Evolutionary conservation across 106 monocot genomes (phyloP).

Genomic region (Allium sativum): DNA sequence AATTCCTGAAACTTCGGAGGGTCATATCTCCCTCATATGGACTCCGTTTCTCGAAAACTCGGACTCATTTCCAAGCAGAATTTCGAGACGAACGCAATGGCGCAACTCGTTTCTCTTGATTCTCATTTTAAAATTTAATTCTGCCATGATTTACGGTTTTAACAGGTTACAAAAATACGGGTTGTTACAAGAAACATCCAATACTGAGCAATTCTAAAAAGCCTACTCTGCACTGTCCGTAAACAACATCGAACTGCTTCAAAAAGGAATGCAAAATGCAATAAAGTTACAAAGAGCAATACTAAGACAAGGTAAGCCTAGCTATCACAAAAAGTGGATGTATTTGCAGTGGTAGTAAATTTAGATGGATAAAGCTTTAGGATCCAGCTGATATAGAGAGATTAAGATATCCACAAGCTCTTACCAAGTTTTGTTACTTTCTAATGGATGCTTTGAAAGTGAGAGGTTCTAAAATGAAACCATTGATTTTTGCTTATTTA

Average conservation of each 20-base stretch:
- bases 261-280: conserved; percentile 83
- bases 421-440: conserved; percentile 88
- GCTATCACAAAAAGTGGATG: conserved; percentile 88
- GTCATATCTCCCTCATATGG: too few relatives aligned
- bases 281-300: conserved; percentile 87
- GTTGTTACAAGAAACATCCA: conserved; percentile 30
- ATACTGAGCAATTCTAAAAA: conserved; percentile 68
- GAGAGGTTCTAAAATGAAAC: conserved; percentile 91
- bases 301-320: conserved; percentile 79
- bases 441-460: conserved; percentile 91
- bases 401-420: conserved; percentile 72
- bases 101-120: too few relatives aligned
- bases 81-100: too few relatives aligned
- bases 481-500: conserved; percentile 73
- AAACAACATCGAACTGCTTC: conserved; percentile 52
- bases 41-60: too few relatives aligned
- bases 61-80: too few relatives aligned
- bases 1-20: too few relatives aligned
- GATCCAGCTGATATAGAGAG: conserved; percentile 63
- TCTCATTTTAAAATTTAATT: too few relatives aligned
- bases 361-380: conserved; percentile 89
- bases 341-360: conserved; percentile 74
- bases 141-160: too few relatives aligned
- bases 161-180: too few relatives aligned
- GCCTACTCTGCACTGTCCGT: conserved; percentile 76